Conservation (phyloP, 2,329 filamentous ascomycete species). For the Colletotrichum coccodes region DNA sequence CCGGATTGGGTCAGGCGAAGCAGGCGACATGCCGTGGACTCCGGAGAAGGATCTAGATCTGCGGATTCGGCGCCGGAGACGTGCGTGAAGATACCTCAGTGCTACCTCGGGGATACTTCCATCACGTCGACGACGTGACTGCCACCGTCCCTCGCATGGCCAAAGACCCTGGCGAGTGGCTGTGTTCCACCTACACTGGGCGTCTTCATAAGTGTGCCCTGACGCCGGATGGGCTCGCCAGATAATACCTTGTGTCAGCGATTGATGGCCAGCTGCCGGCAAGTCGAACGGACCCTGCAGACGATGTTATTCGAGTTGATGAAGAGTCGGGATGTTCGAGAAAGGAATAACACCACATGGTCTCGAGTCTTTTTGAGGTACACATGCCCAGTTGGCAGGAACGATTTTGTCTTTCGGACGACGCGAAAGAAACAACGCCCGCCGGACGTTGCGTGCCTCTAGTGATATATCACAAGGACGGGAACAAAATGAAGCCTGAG, state of each 20-base stretch:
- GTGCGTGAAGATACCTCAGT: not conserved
- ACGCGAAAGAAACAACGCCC: not conserved
- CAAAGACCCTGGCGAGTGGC: not conserved
- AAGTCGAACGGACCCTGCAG: not conserved
- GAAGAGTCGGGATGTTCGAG: not conserved
- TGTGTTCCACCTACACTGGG: not conserved
- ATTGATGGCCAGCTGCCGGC: not conserved
- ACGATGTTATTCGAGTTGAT: not conserved
- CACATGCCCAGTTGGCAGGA: not conserved
- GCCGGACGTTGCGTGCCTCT: too few relatives aligned
- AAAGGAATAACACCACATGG: not conserved
- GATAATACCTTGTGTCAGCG: not conserved
- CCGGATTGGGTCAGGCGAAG: conserved; percentile 8
- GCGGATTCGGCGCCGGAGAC: not conserved
- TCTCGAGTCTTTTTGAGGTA: not conserved
- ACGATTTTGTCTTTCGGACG: not conserved
- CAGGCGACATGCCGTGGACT: conserved; percentile 12
- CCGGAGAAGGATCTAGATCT: conserved; percentile 17
- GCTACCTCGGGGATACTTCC: conserved; percentile 12
- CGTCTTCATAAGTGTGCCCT: not conserved
- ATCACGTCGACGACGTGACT: not conserved
- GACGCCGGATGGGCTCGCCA: not conserved
- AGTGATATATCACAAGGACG: not conserved
- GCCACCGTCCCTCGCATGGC: not conserved
- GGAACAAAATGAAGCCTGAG: not conserved